Conservation (phyloP, 2,329 filamentous ascomycete species). For the Cladophialophora bantiana region DNA sequence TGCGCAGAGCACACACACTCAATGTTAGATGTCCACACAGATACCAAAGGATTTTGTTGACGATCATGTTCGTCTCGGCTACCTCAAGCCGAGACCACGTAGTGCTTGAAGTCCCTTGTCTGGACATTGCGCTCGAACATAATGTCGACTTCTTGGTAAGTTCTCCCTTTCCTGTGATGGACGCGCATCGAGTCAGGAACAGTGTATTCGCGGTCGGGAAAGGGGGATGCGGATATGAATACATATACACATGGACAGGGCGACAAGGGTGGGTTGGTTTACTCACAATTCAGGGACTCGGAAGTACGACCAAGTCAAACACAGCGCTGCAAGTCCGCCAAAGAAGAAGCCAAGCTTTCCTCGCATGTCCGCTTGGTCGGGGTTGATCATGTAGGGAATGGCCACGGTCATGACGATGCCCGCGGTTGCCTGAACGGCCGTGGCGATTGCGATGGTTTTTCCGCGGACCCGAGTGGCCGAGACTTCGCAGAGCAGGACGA, state of each 20-base stretch:
- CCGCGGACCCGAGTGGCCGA: slow-evolving; percentile 52
- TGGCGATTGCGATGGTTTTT: slow-evolving; percentile 55
- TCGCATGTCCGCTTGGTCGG: slow-evolving; percentile 42
- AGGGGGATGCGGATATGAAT: no score
- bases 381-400: slow-evolving; percentile 47
- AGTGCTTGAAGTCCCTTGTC: slow-evolving; percentile 38
- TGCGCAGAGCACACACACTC: not conserved
- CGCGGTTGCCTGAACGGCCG: slow-evolving; percentile 49
- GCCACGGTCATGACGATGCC: slow-evolving; percentile 51
- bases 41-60: not conserved
- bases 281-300: slow-evolving; percentile 41
- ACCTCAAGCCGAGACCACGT: slow-evolving; percentile 21
- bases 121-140: slow-evolving; percentile 42
- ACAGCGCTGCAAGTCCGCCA: slow-evolving; percentile 40
- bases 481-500: slow-evolving; percentile 57
- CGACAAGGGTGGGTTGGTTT: slow-evolving; percentile 5
- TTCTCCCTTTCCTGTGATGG: slow-evolving; percentile 37
- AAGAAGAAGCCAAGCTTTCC: slow-evolving; percentile 46
- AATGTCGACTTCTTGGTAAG: slow-evolving; percentile 44
- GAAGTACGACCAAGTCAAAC: slow-evolving; percentile 47
- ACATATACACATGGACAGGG: no score
- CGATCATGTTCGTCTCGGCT: not conserved
- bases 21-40: not conserved
- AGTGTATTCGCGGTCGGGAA: not conserved
- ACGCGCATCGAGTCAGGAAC: not conserved